phyloP scores from a whole-genome alignment of 2,329 filamentous ascomycete species.

The Phialocephala sp. region DNA sequence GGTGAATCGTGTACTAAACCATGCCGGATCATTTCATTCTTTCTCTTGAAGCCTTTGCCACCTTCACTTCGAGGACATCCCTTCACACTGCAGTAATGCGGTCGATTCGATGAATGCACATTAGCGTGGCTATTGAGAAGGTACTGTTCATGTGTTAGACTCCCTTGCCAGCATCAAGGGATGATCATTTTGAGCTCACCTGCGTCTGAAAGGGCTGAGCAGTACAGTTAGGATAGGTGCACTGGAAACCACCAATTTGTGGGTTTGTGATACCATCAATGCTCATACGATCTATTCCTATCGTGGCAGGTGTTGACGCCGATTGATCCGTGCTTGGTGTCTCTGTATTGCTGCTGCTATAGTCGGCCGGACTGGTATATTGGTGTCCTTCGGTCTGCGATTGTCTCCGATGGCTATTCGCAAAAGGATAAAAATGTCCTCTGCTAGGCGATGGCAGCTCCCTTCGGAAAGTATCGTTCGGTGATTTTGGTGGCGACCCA shows the following conservation, averaged over 20 bases:
- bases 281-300: conserved; percentile 60
- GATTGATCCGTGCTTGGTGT: conserved; percentile 54
- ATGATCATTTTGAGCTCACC: conserved; percentile 45
- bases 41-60: conserved; percentile 73
- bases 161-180: background rate
- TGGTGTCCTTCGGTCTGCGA: conserved; percentile 37
- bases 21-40: conserved; percentile 76
- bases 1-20: conserved; percentile 93
- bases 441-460: conserved; percentile 46
- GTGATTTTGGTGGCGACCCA: conserved; percentile 41
- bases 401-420: conserved; percentile 32
- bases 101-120: conserved; percentile 68
- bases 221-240: conserved; percentile 67
- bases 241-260: conserved; percentile 60
- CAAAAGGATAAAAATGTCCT: conserved; percentile 26
- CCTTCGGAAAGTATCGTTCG: conserved; percentile 47
- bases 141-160: conserved; percentile 50
- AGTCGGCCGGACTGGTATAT: conserved; percentile 37
- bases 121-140: conserved; percentile 81
- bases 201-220: conserved; percentile 79
- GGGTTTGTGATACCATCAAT: conserved; percentile 63
- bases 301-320: conserved; percentile 49
- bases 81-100: conserved; percentile 68
- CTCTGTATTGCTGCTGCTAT: conserved; percentile 48
- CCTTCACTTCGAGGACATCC: conserved; percentile 67